These are phyloP conservation scores for Saccharomyces paradoxus DNA, from an alignment of 805 yeast genomes.

Conservation along the genomic window DNA sequence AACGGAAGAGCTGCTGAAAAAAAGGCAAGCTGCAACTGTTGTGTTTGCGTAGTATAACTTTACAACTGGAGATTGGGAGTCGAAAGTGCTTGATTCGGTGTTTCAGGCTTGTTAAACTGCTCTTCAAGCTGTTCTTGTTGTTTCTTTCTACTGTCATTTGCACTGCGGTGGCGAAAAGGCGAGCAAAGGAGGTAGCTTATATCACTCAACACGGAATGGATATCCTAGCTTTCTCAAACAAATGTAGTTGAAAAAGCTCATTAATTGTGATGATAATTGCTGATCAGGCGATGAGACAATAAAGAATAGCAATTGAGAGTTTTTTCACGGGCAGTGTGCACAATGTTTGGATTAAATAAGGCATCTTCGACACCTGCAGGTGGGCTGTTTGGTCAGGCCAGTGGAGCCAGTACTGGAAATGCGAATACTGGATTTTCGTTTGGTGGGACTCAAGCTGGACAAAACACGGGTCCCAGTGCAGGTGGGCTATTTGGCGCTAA, in stretches of 20 bases:
- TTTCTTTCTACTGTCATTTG: neutral
- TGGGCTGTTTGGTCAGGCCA: slow-evolving; percentile 15
- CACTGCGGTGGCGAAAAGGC: neutral
- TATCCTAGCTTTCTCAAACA: neutral
- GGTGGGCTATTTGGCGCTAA: slow-evolving; percentile 21
- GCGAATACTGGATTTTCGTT: slow-evolving; percentile 25
- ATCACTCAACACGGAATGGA: neutral
- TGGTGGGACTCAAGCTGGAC: slow-evolving; percentile 20
- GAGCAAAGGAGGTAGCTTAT: neutral
- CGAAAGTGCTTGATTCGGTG: neutral
- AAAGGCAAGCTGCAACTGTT: neutral
- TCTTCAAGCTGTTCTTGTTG: neutral
- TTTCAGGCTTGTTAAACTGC: neutral
- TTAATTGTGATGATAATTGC: neutral
- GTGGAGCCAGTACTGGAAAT: neutral
- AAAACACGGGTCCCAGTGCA: slow-evolving; percentile 8
- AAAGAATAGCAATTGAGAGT: neutral
- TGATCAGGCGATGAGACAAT: neutral
- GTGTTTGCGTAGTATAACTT: neutral
- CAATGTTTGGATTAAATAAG: slow-evolving; percentile 8
- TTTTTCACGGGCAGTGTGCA: neutral
- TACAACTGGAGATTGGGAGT: neutral
- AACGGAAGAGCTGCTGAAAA: neutral
- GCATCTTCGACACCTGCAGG: slow-evolving; percentile 12
- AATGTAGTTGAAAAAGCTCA: neutral